Percentiles rank a stretch among this genome's conserved stretches.
Conservation (phyloP, 2,329 filamentous ascomycete species). For the Neospermospora avenae region DNA sequence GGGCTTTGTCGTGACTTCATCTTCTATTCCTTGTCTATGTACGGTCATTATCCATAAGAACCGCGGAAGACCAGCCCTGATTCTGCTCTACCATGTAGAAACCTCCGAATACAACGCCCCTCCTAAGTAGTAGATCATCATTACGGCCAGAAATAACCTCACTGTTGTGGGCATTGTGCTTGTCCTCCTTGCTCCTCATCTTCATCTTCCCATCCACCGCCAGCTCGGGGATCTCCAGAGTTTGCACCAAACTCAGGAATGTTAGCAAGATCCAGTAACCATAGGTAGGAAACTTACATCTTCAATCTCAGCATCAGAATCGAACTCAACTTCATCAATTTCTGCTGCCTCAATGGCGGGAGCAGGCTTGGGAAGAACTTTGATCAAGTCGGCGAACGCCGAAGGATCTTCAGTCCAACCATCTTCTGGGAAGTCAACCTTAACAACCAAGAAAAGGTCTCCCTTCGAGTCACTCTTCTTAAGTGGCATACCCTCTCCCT, state of each 20-base stretch:
- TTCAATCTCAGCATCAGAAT: conserved; percentile 79
- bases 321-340: conserved; percentile 83
- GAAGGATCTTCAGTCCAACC: conserved; percentile 76
- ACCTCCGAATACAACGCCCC: neutral
- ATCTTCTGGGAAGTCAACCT: conserved; percentile 84
- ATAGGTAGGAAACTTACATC: conserved; percentile 50
- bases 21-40: conserved; percentile 2
- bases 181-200: conserved; percentile 54
- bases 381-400: conserved; percentile 65
- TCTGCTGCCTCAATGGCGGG: conserved; percentile 62
- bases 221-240: conserved; percentile 64
- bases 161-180: conserved; percentile 57
- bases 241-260: conserved; percentile 63
- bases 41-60: conserved; percentile 5
- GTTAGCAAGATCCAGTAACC: conserved; percentile 30
- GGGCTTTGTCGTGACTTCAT: neutral
- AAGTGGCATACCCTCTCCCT: conserved; percentile 89
- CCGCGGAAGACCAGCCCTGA: conserved; percentile 5
- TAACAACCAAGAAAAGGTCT: conserved; percentile 81
- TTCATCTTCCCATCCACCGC: conserved; percentile 67
- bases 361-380: conserved; percentile 66
- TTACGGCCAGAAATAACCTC: neutral
- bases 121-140: neutral
- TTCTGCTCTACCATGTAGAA: conserved; percentile 3
- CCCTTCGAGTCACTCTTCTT: conserved; percentile 83